Evolutionary conservation across 75 land plant species (phyloP).

Genomic region (Chamaecyparis obtusa): DNA sequence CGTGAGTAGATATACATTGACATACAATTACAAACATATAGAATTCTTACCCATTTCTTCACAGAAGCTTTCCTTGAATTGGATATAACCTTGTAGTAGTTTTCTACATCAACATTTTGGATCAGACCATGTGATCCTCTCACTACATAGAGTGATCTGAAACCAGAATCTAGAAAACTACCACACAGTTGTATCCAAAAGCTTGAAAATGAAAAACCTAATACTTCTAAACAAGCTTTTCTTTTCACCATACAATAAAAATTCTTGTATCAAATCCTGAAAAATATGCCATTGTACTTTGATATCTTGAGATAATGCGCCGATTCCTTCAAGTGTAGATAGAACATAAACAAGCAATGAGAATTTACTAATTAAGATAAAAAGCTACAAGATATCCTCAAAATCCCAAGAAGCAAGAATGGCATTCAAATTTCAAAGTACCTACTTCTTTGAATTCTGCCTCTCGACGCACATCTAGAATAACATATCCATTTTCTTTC

Average conservation of each 20-base stretch:
- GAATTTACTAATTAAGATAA: background rate
- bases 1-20: background rate
- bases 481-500: conserved; percentile 79
- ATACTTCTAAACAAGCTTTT: background rate
- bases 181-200: too few relatives aligned
- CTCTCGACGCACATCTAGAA: conserved; percentile 96
- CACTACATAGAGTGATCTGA: too few relatives aligned
- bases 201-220: too few relatives aligned
- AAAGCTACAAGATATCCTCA: background rate
- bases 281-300: background rate
- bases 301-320: background rate
- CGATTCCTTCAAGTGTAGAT: background rate
- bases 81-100: too few relatives aligned
- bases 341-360: background rate
- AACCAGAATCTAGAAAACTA: too few relatives aligned
- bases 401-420: background rate
- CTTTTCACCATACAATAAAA: background rate
- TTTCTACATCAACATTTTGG: too few relatives aligned
- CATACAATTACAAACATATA: background rate
- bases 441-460: conserved; percentile 82
- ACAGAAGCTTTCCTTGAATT: background rate
- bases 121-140: too few relatives aligned
- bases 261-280: background rate
- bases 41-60: background rate
- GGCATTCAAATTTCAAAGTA: background rate